These are phyloP conservation scores for Phytophthora ohioensis DNA, from an alignment of 352 stramenopile genomes.

Conservation along the genomic window DNA sequence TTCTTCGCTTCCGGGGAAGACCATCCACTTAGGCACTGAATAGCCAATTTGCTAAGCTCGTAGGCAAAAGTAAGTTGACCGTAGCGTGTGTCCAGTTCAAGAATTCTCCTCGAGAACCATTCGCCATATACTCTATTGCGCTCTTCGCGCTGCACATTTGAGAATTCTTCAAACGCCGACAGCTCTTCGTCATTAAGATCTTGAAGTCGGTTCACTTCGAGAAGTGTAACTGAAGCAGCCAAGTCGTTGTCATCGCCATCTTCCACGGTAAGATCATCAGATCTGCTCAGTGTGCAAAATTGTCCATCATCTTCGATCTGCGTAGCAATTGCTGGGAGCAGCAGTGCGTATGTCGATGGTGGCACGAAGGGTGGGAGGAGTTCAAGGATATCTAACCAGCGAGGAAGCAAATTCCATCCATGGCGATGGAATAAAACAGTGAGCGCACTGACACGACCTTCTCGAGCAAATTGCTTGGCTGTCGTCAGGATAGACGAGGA, in stretches of 20 bases:
- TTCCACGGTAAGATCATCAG: not conserved
- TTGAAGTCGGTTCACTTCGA: conserved; percentile 48
- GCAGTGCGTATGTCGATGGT: conserved; percentile 49
- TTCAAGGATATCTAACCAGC: conserved; percentile 58
- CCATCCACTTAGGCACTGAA: conserved; percentile 44
- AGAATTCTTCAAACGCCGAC: conserved; percentile 45
- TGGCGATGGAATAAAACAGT: conserved; percentile 59
- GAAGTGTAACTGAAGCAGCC: conserved; percentile 36
- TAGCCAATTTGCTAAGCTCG: conserved; percentile 51
- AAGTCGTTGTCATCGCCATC: conserved; percentile 16
- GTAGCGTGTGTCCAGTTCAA: conserved; percentile 67
- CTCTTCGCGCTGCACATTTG: conserved; percentile 31
- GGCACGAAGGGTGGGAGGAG: conserved; percentile 48
- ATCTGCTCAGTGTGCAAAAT: conserved; percentile 52
- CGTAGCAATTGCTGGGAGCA: conserved; percentile 57
- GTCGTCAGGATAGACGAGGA: conserved; percentile 42
- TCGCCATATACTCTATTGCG: conserved; percentile 40
- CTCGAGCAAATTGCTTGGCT: conserved; percentile 55
- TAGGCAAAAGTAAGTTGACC: conserved; percentile 63
- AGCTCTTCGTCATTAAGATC: conserved; percentile 56
- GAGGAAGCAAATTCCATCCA: conserved; percentile 59
- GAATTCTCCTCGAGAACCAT: conserved; percentile 66
- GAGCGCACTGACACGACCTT: conserved; percentile 57
- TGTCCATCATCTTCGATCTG: conserved; percentile 40
- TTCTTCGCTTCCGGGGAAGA: conserved; percentile 35